Evolutionary conservation across 371 early-diverging fungal genomes (phyloP), one percentile per base, ranked within the genome.

Genomic region (Mucor circinelloides): DNA sequence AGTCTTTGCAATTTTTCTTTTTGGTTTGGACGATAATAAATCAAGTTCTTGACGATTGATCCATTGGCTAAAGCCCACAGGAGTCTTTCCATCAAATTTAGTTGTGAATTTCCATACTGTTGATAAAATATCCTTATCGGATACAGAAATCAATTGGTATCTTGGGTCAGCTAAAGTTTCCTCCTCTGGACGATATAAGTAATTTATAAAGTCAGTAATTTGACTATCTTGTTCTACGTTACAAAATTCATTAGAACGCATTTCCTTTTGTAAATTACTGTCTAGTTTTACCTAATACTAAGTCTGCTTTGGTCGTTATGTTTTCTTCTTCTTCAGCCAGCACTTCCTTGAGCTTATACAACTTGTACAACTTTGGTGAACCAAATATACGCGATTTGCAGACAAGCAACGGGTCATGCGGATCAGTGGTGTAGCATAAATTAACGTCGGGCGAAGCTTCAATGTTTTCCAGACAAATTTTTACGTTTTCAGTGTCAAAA

Each of bases 261-360:
- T n/a, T n/a, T n/a, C n/a, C n/a, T n/a, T n/a, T n/a, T n/a, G n/a
- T n/a, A n/a, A n/a, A 57, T 57, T 57, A 32, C 58, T 57, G 30
- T 57, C 12, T 57, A n/a, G 32, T 30, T n/a, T n/a, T n/a, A n/a
- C n/a, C n/a, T 50, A n/a, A 28, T 55, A 55, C 55, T 7, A 55
- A 55, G 30, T 23, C 15, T 9, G n/a, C 15, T 50, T 8, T 50
- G 21, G 0, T 55, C 36, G 5, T 36, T 36, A 10, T 55, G 28
- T 6, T 2, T 7, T 1, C 13, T 30, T n/a, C n/a, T 0, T 55
- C 55, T 55, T 55, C 55, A 36, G 10, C 10, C 10, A 36, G 5
- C 32, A 57, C 58, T 64, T 34, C 13, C 57, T 64, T 64, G 40
- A 44, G n/a, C 57, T 64, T 64, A 57, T 64, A 58, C 31, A 64